Evolutionary conservation across 208 protist genomes (phyloP).

Genomic region (Angomonas desouzai): DNA sequence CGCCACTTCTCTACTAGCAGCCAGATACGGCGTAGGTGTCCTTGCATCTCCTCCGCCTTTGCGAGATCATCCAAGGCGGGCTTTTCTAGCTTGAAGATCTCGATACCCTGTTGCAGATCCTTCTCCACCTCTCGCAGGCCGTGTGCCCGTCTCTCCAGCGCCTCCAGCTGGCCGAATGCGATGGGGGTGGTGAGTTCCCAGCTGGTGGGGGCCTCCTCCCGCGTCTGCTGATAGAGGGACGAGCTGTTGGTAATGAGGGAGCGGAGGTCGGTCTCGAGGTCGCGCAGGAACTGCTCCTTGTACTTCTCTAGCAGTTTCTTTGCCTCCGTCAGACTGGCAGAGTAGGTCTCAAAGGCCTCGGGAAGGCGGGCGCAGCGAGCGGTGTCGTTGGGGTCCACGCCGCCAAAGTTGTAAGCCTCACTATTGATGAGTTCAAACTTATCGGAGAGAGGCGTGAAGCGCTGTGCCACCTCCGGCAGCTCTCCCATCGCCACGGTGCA

Average conservation of each 20-base stretch:
- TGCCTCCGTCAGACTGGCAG: constrained; percentile 66
- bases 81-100: constrained; percentile 94
- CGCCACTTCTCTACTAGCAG: constrained; percentile 91
- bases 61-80: constrained; percentile 90
- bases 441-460: constrained; percentile 93
- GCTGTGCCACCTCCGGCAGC: constrained; percentile 68
- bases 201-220: constrained; percentile 76
- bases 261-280: constrained; percentile 90
- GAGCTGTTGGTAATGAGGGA: constrained; percentile 80
- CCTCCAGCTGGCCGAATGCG: constrained; percentile 82
- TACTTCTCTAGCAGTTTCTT: constrained; percentile 89
- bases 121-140: constrained; percentile 61
- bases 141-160: constrained; percentile 69
- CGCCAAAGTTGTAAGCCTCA: constrained; percentile 82
- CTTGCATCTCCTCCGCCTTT: constrained; percentile 77
- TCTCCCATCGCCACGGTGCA: constrained; percentile 80
- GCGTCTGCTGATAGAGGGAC: constrained; percentile 79
- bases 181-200: constrained; percentile 57
- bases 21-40: constrained; percentile 91
- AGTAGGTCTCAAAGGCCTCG: constrained; percentile 88
- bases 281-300: constrained; percentile 94
- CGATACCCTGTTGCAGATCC: constrained; percentile 90
- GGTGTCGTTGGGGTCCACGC: constrained; percentile 76
- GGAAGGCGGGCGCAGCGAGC: constrained; percentile 82
- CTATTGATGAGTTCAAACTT: constrained; percentile 93